Evolutionary conservation across 306 rosid genomes (phyloP).

Genomic region (Prunus persica): Prunus_persica_NCBIv2 NC_034014.1:26707001-26707500

Average conservation of each 20-base stretch:
- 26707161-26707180: slow-evolving; percentile 71
- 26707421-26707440: slow-evolving; percentile 51
- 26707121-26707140: neutral
- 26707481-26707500: neutral
- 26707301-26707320: slow-evolving; percentile 50
- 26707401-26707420: slow-evolving; percentile 55
- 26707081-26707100: neutral
- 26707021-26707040: neutral
- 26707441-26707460: neutral
- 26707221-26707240: slow-evolving; percentile 56
- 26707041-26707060: neutral
- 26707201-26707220: slow-evolving; percentile 32
- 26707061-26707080: neutral
- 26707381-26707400: slow-evolving; percentile 56
- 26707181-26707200: slow-evolving; percentile 51
- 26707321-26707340: slow-evolving; percentile 37
- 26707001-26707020: neutral
- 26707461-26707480: neutral
- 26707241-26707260: slow-evolving; percentile 67
- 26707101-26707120: neutral
- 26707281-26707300: slow-evolving; percentile 70
- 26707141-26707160: slow-evolving; percentile 1
- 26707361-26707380: slow-evolving; percentile 72
- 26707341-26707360: slow-evolving; percentile 69
- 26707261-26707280: slow-evolving; percentile 64